phyloP scores from a whole-genome alignment of 2,329 filamentous ascomycete species.

The Purpureocillium lavendulum region DNA sequence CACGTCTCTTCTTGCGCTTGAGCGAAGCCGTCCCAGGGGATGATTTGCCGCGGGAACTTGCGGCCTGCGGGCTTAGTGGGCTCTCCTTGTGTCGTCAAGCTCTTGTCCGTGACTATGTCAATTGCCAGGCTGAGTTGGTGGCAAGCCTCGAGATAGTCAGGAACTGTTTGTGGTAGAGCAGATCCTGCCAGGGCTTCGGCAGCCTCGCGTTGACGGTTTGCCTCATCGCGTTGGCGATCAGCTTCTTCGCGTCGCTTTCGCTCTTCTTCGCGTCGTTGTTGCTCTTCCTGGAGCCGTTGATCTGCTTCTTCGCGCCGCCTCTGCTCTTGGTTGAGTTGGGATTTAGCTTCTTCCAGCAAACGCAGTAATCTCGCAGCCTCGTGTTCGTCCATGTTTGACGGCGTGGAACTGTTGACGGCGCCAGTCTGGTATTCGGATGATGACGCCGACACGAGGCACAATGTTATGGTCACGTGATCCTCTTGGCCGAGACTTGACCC shows the following conservation, averaged over 20 bases:
- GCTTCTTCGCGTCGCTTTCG: slow-evolving; percentile 14
- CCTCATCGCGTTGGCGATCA: slow-evolving; percentile 6
- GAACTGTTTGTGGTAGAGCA: slow-evolving; percentile 14
- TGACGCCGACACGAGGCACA: too few relatives aligned
- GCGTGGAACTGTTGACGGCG: too few relatives aligned
- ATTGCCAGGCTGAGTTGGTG: slow-evolving; percentile 21
- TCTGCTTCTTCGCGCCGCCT: background rate
- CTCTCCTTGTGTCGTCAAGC: too few relatives aligned
- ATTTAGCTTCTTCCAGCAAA: too few relatives aligned
- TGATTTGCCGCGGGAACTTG: slow-evolving; percentile 24
- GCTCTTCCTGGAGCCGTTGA: slow-evolving; percentile 1
- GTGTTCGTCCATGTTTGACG: too few relatives aligned
- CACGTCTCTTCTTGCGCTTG: slow-evolving; percentile 6
- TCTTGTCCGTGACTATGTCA: slow-evolving; percentile 23
- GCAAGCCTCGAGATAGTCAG: slow-evolving; percentile 22
- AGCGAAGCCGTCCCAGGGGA: slow-evolving; percentile 25
- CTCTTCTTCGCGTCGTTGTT: slow-evolving; percentile 7
- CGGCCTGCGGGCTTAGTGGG: slow-evolving; percentile 22
- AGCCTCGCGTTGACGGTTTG: slow-evolving; percentile 11
- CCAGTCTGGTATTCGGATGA: too few relatives aligned
- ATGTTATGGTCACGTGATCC: too few relatives aligned
- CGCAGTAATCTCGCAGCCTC: too few relatives aligned
- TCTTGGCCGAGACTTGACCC: too few relatives aligned
- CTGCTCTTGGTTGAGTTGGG: background rate
- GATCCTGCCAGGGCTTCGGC: slow-evolving; percentile 15